Base-by-base conservation (phyloP, 106 monocot genomes). In the Amphibolis antarctica region DNA sequence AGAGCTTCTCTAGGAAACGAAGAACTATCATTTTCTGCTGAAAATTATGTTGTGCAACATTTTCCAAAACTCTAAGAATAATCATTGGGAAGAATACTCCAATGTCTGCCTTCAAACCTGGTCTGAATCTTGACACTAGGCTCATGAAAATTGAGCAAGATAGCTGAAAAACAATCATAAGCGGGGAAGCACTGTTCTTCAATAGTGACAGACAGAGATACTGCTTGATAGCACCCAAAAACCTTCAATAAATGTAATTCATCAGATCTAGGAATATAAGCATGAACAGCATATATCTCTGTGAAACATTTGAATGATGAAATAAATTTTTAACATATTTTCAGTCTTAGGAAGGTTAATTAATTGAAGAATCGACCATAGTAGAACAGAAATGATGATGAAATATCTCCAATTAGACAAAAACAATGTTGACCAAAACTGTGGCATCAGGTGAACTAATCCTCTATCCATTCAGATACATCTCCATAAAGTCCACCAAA, bases 41-140 rank as follows among this genome's bases (percentile, higher is more conserved):
- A 81, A 81, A 88, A 75, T 83, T 99, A 48, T 91, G 98, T 66
- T 99, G 98, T 63, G 98, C 76, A 51, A 99, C 85, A 88, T 99
- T 99, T 83, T 99, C 98, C 47, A 99, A 59, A 71, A 98, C 87
- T 85, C 98, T 82, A 31, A 98, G 84, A 67, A 98, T 85, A 63
- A 98, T 98, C 98, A 99, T 91, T 9, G 98, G 98, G 63, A 98
- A 98, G 77, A 99, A 99, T 5, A 99, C 98, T 53, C 98, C 98
- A 72, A 99, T 99, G 55, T 99, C 98, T 68, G 98, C 98, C 67
- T 99, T 99, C 44, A 99, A 70, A 63, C 98, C 91, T 49, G 88
- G 81, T 81, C 98, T 82, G 65, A 99, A 99, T 74, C 98, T 87
- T 55, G 98, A 87, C 23, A 99, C 87, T 46, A 99, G 75, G 72